Evolutionary conservation across 495 filamentous ascomycete genomes (phyloP), one percentile per base, ranked within the genome.

Genomic region (Neurospora tetrasperma): DNA sequence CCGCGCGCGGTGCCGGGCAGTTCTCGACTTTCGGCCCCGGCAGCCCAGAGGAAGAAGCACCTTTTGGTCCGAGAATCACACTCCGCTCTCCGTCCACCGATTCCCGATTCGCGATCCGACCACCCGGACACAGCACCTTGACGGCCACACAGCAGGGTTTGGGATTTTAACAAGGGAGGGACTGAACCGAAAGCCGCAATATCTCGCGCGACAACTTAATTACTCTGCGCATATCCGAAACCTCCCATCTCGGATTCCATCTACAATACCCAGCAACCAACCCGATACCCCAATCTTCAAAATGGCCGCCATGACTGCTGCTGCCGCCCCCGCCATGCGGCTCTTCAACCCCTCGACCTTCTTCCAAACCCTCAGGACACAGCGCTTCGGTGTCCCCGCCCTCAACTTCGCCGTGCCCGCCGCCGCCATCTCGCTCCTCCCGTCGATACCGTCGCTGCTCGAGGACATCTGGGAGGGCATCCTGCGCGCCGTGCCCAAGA

Each of bases 401-500:
- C 74, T 87, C 46, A 75, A 83, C 4, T 78, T 89, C 70, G 83
- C 84, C 5, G 80, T 91, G 7, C 87, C 89, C 39, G 81, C 86
- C 31, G 80, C 83, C n/a, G 84, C 91, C 73, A 85, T 84, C 69
- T 80, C 88, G 73, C 88, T 85, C 41, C 75, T 86, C n/a, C 84
- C 84, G 14, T 82, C 78, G 44, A 77, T 88, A 80, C 82, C 82
- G 14, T 82, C 80, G 14, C 75, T 96, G 4, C 80, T 96, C 20
- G 87, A 87, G 66, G 92, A 90, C 44, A 87, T 99, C 73, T 98
- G 95, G 93, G 96, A 97, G 74, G 93, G 91, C 3, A 88, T 98
- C 44, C 89, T 99, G 42, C 90, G 90, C 74, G 96, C 96, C 5
- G 96, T 97, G 7, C 96, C 96, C 11, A 99, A 99, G 87, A 98